Conservation (phyloP, 169 alveolate species). For the Blepharisma undulans region DNA sequence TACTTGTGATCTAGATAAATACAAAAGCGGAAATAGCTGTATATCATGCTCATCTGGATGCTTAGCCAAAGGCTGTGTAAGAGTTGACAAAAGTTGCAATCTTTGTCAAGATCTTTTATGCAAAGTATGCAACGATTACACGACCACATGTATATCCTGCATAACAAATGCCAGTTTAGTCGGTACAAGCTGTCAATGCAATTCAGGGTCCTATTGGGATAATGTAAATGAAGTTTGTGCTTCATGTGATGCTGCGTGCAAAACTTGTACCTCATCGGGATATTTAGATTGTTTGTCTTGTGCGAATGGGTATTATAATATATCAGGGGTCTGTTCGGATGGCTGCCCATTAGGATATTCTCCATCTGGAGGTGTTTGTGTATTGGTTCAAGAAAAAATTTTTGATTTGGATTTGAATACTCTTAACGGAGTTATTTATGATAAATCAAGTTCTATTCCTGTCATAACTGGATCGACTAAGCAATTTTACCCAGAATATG, state of each 20-base stretch:
- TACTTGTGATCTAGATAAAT: background rate
- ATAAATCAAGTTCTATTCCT: conserved; percentile 9
- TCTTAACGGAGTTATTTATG: background rate
- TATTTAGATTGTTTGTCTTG: background rate
- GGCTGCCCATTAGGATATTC: conserved; percentile 17
- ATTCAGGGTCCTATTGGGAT: background rate
- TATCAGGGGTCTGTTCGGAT: background rate
- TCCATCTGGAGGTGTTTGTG: background rate
- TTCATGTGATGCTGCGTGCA: background rate
- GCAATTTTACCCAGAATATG: conserved; percentile 28
- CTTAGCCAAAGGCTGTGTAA: background rate
- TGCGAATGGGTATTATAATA: background rate
- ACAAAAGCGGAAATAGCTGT: background rate
- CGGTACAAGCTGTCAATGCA: background rate
- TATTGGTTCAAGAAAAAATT: background rate
- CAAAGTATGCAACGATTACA: background rate
- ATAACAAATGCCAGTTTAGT: background rate
- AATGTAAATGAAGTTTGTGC: background rate
- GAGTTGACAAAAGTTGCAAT: conserved; percentile 5
- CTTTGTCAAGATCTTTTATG: background rate
- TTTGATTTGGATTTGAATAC: background rate
- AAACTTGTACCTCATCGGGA: background rate
- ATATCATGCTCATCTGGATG: background rate
- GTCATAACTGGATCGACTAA: conserved; percentile 28
- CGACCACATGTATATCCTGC: background rate